A percentile compares a stretch with the other conserved stretches of the same genome.
Evolutionary conservation across 768 basidiomycete species (phyloP).

Genomic region (Agrocybe praecox): DNA sequence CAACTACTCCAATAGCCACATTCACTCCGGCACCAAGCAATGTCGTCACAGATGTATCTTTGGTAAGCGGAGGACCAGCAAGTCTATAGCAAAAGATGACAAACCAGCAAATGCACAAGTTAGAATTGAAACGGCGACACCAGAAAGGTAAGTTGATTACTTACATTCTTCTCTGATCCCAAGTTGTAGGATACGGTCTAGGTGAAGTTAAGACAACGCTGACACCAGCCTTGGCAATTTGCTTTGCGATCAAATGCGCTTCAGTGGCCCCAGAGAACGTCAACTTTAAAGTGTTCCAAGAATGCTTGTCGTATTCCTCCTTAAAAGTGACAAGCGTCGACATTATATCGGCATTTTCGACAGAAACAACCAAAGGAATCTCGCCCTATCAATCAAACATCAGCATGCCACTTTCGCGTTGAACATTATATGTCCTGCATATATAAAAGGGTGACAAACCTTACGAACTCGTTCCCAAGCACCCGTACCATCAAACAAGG

Average conservation of each 20-base stretch:
- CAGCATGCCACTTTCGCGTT: constrained; percentile 8
- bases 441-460: no score
- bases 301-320: constrained; percentile 44
- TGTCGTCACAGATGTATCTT: background rate
- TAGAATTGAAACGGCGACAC: no score
- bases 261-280: constrained; percentile 66
- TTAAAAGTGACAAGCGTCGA: constrained; percentile 67
- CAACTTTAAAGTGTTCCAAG: constrained; percentile 34
- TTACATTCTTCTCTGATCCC: constrained; percentile 69
- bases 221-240: constrained; percentile 62
- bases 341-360: constrained; percentile 77
- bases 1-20: background rate
- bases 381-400: constrained; percentile 40
- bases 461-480: constrained; percentile 37
- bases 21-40: background rate
- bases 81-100: background rate
- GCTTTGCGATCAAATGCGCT: constrained; percentile 60
- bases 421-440: no score
- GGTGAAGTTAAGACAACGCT: constrained; percentile 71
- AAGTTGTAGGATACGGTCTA: constrained; percentile 62
- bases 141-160: constrained; percentile 25
- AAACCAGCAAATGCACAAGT: no score
- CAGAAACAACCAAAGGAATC: constrained; percentile 65
- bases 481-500: constrained; percentile 34
- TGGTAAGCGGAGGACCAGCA: background rate